A percentile compares a stretch with the other conserved stretches of the same genome.
These are phyloP conservation scores for Citrus mangshanensis DNA, from an alignment of 345 rosid genomes.

Conservation along the genomic window DNA sequence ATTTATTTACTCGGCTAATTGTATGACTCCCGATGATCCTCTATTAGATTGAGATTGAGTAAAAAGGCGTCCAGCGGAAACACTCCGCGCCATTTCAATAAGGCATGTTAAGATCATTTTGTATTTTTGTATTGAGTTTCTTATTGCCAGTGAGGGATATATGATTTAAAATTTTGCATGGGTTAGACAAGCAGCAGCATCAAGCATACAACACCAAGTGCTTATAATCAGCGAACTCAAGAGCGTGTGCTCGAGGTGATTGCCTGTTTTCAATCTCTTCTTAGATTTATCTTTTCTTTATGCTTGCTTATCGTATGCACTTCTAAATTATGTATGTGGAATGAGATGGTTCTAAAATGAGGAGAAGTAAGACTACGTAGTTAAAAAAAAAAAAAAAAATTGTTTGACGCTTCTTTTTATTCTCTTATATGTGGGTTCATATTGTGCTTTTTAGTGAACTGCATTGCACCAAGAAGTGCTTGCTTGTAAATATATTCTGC, in stretches of 20 bases:
- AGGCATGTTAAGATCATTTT: conserved; percentile 39
- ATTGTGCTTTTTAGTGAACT: background rate
- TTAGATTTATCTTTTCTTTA: background rate
- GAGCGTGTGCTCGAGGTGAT: conserved; percentile 66
- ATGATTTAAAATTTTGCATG: conserved; percentile 20
- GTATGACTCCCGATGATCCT: conserved; percentile 12
- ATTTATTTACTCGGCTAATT: conserved; percentile 2
- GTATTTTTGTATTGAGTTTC: background rate
- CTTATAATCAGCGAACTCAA: conserved; percentile 45
- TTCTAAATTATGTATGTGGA: background rate
- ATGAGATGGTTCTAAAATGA: background rate
- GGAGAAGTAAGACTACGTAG: background rate
- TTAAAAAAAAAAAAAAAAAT: background rate
- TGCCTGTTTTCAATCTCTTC: background rate
- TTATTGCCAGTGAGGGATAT: background rate
- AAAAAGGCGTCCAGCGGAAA: conserved; percentile 27
- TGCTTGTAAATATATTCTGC: background rate
- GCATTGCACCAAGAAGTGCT: background rate
- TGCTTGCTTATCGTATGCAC: background rate
- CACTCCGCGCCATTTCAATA: conserved; percentile 24
- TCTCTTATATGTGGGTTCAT: background rate
- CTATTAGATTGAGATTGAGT: conserved; percentile 46
- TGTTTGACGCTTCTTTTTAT: background rate
- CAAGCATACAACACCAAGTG: conserved; percentile 25
- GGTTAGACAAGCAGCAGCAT: conserved; percentile 39